These are phyloP conservation scores for Sphagnum contortum DNA, from an alignment of 225 moss, liverwort and hornwort genomes.

Conservation along the genomic window DNA sequence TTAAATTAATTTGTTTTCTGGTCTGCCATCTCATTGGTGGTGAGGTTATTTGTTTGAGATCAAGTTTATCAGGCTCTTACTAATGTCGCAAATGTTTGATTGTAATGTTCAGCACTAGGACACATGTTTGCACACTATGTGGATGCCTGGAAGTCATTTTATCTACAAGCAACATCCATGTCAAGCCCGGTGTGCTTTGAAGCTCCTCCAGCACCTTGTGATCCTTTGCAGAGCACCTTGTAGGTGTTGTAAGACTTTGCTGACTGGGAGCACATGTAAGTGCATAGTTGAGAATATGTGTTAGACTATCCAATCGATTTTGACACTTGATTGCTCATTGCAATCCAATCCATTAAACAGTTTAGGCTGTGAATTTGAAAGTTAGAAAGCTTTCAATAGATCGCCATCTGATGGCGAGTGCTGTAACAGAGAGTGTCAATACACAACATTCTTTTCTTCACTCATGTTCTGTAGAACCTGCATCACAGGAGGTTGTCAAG, in stretches of 20 bases:
- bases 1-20: no score
- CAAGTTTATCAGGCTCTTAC: no score
- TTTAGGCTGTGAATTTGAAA: constrained; percentile 25
- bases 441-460: constrained; percentile 12
- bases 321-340: constrained; percentile 40
- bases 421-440: constrained; percentile 41
- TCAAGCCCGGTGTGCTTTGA: constrained; percentile 41
- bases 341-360: constrained; percentile 19
- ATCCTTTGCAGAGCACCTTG: constrained; percentile 46
- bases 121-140: constrained; percentile 82
- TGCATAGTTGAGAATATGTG: constrained; percentile 10
- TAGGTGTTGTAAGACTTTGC: constrained; percentile 14
- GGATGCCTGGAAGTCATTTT: constrained; percentile 82
- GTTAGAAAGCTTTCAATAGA: constrained; percentile 13
- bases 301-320: constrained; percentile 19
- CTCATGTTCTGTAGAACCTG: background rate
- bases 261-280: constrained; percentile 7
- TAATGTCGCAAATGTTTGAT: no score
- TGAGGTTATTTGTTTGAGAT: no score
- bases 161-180: constrained; percentile 49
- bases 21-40: no score
- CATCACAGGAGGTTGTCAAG: no score
- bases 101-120: constrained; percentile 43
- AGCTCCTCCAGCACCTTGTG: constrained; percentile 31
- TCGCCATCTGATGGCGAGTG: constrained; percentile 30